Base-by-base conservation (phyloP, 148 eudicot species). In the Nepenthes mirabilis region DNA sequence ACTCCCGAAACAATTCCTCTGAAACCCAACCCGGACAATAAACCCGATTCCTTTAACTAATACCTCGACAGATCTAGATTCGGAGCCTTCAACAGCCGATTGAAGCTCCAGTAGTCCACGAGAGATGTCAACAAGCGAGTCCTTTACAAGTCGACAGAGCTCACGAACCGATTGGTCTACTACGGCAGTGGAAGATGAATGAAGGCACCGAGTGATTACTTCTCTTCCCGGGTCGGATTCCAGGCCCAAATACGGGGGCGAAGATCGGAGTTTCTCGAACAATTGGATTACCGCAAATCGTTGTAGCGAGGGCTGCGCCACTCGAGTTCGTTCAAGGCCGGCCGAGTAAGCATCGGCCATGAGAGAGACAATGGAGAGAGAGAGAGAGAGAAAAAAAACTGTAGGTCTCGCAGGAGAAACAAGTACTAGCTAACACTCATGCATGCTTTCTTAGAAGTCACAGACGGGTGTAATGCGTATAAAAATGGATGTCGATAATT, bases 131-230 rank as follows among this genome's bases (percentile, higher is more conserved):
- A 88, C 56, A 48, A 69, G 69, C 13, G 78, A 74, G 65, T 81
- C 75, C 57, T 56, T 74, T 1, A 84, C 95, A 43, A 93, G 82
- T 32, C 86, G 84, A 68, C 96, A 93, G 1, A 88, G 70, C 67
- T 88, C 85, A 3, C 85, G 85, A 12, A 87, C 84, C 1, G 98
- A 75, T 58, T 88, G 98, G 66, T 93, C 96, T 65, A 93, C 83
- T 10, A 93, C 91, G 64, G 87, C 65, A 12, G 88, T 58, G 48
- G 95, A 86, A 33, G 72, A 12, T 37, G 96, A 86, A 62, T 60
- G 73, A 57, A 88, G 91, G 66, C 90, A 85, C 48, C 66, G 83
- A 13, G 83, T 62, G 69, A 93, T 69, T 49, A 72, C 86, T 33
- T 78, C 85, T 34, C 75, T 53, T 2, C 79, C 83, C n/a, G 80